Evolutionary conservation across 306 rosid species (phyloP).

Genomic region (Dalbergia cochinchinensis): DNA sequence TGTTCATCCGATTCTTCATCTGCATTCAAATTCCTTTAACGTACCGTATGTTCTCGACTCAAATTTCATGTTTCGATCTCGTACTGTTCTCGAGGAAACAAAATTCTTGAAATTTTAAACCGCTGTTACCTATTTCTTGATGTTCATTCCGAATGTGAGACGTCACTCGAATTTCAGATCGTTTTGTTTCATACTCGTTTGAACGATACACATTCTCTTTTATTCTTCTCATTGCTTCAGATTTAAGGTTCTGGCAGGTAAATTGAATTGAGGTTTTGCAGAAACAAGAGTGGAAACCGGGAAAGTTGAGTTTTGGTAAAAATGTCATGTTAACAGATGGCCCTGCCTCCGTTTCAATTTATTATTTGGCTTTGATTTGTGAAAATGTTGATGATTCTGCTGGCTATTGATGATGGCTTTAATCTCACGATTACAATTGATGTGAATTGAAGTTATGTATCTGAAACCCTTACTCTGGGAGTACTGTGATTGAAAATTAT

Average conservation of each 20-base stretch:
- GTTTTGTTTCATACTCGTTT: neutral
- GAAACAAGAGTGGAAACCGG: neutral
- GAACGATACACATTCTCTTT: neutral
- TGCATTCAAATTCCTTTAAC: conserved; percentile 33
- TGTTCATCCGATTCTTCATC: conserved; percentile 35
- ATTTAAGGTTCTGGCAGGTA: conserved; percentile 20
- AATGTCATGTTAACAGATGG: neutral
- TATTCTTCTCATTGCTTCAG: neutral
- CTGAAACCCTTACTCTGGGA: conserved; percentile 23
- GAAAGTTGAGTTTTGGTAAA: conserved; percentile 24
- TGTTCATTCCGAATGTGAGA: conserved; percentile 30
- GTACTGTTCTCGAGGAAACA: neutral
- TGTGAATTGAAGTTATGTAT: conserved; percentile 20
- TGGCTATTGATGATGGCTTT: neutral
- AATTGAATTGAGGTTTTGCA: conserved; percentile 34
- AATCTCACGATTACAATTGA: neutral
- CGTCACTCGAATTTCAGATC: neutral
- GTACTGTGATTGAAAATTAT: neutral
- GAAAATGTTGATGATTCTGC: conserved; percentile 8
- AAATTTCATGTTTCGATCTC: neutral
- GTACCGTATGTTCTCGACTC: conserved; percentile 30
- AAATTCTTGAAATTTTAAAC: conserved; percentile 39
- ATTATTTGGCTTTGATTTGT: neutral
- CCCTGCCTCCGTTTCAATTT: neutral
- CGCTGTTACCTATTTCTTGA: neutral